These are phyloP conservation scores for Entomortierella lignicola DNA, from an alignment of 192 early-diverging fungal species.

Conservation along the genomic window DNA sequence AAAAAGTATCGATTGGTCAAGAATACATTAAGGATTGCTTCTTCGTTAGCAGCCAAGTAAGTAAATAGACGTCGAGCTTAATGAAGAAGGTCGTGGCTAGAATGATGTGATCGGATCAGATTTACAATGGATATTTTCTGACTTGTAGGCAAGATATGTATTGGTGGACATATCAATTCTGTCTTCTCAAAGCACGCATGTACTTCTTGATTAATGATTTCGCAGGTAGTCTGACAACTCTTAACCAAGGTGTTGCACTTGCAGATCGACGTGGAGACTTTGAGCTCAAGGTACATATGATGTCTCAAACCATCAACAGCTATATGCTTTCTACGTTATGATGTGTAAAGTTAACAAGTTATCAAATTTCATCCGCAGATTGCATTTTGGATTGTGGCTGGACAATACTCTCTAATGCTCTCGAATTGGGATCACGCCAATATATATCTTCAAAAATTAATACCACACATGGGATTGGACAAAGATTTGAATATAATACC, in stretches of 20 bases:
- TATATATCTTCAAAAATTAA: constrained; percentile 28
- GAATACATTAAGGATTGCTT: constrained; percentile 31
- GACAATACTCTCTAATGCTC: constrained; percentile 46
- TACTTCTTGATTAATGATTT: constrained; percentile 34
- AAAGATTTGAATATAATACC: not conserved
- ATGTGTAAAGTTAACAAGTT: not conserved
- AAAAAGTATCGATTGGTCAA: constrained; percentile 33
- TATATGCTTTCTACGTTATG: too few relatives aligned
- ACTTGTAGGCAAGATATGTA: constrained; percentile 28
- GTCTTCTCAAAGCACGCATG: constrained; percentile 24
- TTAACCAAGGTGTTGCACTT: constrained; percentile 32
- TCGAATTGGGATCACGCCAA: constrained; percentile 40
- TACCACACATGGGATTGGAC: constrained; percentile 26
- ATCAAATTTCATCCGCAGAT: constrained; percentile 12
- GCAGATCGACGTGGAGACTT: constrained; percentile 35
- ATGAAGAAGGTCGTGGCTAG: not conserved
- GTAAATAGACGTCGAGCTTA: not conserved
- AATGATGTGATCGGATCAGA: not conserved
- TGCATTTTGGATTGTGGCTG: constrained; percentile 52
- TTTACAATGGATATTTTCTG: not conserved
- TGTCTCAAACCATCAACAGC: not conserved
- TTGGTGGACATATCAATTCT: constrained; percentile 46
- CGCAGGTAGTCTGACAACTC: constrained; percentile 23
- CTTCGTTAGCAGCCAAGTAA: constrained; percentile 29
- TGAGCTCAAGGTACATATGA: constrained; percentile 33